Percentiles rank a stretch among this genome's conserved stretches.
Evolutionary conservation across 2,329 filamentous ascomycete species (phyloP).

Genomic region (Teratosphaeria gauchensis): DNA sequence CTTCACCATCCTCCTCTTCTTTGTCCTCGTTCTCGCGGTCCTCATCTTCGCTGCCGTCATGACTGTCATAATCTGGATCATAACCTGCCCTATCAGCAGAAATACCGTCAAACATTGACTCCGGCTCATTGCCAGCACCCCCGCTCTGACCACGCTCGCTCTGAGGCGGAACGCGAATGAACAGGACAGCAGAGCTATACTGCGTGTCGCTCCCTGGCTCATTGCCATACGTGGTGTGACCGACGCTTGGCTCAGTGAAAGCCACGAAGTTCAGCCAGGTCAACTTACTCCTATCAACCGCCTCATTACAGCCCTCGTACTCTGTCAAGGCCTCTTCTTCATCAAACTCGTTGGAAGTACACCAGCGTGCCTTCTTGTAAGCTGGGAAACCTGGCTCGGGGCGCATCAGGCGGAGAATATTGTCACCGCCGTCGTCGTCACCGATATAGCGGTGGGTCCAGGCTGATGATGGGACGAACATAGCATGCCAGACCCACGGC

Average conservation of each 20-base stretch:
- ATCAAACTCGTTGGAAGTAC: not conserved
- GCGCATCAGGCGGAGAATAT: not conserved
- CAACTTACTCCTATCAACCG: not conserved
- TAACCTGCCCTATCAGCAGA: not conserved
- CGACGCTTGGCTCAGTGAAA: not conserved
- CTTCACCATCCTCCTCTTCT: not conserved
- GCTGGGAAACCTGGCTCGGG: not conserved
- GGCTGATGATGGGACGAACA: not conserved
- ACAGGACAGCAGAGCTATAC: not conserved
- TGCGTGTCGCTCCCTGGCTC: not conserved
- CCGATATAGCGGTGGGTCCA: not conserved
- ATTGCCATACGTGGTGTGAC: not conserved
- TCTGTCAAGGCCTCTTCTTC: not conserved
- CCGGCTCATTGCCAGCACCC: not conserved
- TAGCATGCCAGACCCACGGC: constrained; percentile 6
- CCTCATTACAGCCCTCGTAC: not conserved
- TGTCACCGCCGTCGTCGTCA: not conserved
- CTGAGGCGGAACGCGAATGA: not conserved
- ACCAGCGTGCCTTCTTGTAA: not conserved
- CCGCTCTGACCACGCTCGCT: not conserved
- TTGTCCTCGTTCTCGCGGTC: not conserved
- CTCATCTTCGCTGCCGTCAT: not conserved
- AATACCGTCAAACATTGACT: not conserved
- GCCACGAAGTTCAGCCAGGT: not conserved
- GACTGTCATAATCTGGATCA: not conserved